phyloP scores from a whole-genome alignment of 1,284 basidiomycete genomes.

The Cryptococcus sp. region DNA sequence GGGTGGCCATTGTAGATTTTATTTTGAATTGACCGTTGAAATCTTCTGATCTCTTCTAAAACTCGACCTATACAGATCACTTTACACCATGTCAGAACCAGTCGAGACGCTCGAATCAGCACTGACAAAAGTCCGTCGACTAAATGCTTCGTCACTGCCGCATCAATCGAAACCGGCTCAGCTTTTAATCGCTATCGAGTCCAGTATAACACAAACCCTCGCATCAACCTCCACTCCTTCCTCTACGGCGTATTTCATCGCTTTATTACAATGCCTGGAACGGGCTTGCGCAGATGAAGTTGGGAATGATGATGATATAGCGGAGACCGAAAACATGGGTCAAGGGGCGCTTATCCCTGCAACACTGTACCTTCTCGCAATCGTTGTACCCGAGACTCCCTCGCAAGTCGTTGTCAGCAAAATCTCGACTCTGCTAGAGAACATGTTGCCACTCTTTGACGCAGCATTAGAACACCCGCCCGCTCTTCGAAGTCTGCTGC shows the following conservation, averaged over 20 bases:
- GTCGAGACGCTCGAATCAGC: constrained; percentile 44
- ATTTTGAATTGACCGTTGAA: too few species aligned
- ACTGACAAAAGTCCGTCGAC: constrained; percentile 81
- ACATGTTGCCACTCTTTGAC: constrained; percentile 70
- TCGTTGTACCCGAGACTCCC: constrained; percentile 68
- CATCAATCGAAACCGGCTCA: constrained; percentile 90
- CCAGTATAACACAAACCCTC: constrained; percentile 58
- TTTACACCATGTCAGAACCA: constrained; percentile 14
- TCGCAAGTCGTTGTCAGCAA: constrained; percentile 42
- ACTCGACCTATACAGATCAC: neutral
- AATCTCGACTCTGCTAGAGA: constrained; percentile 51
- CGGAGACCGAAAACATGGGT: constrained; percentile 44
- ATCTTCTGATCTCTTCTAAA: too few species aligned
- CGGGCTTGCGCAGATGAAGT: constrained; percentile 43
- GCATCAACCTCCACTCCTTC: constrained; percentile 35
- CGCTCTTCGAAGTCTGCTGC: constrained; percentile 49
- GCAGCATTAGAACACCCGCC: constrained; percentile 44
- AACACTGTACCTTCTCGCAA: constrained; percentile 80
- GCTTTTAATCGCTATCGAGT: constrained; percentile 82
- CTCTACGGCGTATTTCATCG: constrained; percentile 84
- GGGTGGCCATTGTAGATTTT: too few species aligned
- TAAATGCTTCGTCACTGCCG: constrained; percentile 70
- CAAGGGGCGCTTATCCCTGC: constrained; percentile 82
- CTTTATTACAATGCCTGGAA: constrained; percentile 56
- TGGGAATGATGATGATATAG: constrained; percentile 35